Percentiles rank a stretch among this genome's conserved stretches.
phyloP scores from a whole-genome alignment of 441 rosid genomes.

The Populus hybrid region DNA sequence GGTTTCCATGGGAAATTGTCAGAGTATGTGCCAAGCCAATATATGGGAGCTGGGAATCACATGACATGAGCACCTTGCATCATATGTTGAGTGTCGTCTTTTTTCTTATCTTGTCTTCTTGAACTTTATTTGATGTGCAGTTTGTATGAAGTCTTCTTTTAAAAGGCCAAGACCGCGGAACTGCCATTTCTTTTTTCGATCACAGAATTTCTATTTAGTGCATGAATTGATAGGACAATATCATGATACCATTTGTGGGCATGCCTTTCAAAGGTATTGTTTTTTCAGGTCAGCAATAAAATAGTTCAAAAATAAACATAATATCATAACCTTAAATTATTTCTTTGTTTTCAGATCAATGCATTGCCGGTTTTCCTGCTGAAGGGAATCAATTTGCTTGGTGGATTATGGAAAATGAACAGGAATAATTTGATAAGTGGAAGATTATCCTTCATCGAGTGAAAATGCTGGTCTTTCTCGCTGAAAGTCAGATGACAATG shows the following conservation, averaged over 20 bases:
- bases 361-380: slow-evolving; percentile 76
- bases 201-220: not conserved
- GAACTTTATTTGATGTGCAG: not conserved
- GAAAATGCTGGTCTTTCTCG: slow-evolving; percentile 74
- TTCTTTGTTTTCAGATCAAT: slow-evolving; percentile 62
- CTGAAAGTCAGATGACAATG: slow-evolving; percentile 85
- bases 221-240: not conserved
- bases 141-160: not conserved
- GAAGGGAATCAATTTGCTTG: slow-evolving; percentile 93
- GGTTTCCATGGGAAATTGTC: not conserved
- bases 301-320: not conserved
- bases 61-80: not conserved
- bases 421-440: slow-evolving; percentile 85
- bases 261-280: slow-evolving; percentile 2
- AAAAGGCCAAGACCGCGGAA: not conserved
- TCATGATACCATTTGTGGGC: not conserved
- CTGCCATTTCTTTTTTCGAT: not conserved
- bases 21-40: no score
- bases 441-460: slow-evolving; percentile 74
- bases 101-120: not conserved
- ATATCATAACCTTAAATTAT: slow-evolving; percentile 5
- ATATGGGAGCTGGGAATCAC: not conserved
- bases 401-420: slow-evolving; percentile 99
- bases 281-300: not conserved
- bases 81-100: not conserved